phyloP scores from a whole-genome alignment of 208 protist genomes.

The Wallacemonas collosoma region DNA sequence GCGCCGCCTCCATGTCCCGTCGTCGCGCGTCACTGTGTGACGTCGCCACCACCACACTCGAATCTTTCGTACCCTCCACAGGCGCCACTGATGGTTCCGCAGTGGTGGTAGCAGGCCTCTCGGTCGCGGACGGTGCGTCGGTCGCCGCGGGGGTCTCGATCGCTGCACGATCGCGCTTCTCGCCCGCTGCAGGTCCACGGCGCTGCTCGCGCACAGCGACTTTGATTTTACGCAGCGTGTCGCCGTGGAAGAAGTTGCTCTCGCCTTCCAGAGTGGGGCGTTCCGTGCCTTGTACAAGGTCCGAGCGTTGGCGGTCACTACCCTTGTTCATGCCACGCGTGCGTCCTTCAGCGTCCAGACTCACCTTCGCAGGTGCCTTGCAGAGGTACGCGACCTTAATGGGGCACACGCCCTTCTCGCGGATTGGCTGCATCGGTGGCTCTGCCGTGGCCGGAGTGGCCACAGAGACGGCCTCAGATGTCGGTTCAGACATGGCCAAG shows the following conservation, averaged over 20 bases:
- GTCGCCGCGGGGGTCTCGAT: background rate
- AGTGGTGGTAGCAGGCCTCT: background rate
- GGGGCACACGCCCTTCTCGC: conserved; percentile 58
- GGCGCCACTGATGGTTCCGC: background rate
- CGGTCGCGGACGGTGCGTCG: background rate
- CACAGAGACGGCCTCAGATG: background rate
- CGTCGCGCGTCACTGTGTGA: conserved; percentile 30
- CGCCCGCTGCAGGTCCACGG: conserved; percentile 9
- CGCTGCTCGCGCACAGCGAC: conserved; percentile 36
- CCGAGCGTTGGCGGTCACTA: conserved; percentile 50
- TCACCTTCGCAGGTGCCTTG: conserved; percentile 53
- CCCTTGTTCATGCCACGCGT: conserved; percentile 87
- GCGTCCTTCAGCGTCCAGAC: conserved; percentile 58
- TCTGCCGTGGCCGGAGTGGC: background rate
- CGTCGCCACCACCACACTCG: conserved; percentile 3
- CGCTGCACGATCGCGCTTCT: conserved; percentile 14
- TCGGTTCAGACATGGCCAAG: background rate
- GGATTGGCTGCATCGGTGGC: background rate
- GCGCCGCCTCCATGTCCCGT: conserved; percentile 42
- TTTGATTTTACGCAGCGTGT: conserved; percentile 62
- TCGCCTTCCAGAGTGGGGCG: conserved; percentile 70
- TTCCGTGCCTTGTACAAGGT: conserved; percentile 51
- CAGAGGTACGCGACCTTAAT: conserved; percentile 66
- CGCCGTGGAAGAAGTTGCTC: conserved; percentile 72
- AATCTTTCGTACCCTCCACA: conserved; percentile 27